These are phyloP conservation scores for Gossypium lobatum DNA, from an alignment of 441 rosid genomes.

Conservation along the genomic window DNA sequence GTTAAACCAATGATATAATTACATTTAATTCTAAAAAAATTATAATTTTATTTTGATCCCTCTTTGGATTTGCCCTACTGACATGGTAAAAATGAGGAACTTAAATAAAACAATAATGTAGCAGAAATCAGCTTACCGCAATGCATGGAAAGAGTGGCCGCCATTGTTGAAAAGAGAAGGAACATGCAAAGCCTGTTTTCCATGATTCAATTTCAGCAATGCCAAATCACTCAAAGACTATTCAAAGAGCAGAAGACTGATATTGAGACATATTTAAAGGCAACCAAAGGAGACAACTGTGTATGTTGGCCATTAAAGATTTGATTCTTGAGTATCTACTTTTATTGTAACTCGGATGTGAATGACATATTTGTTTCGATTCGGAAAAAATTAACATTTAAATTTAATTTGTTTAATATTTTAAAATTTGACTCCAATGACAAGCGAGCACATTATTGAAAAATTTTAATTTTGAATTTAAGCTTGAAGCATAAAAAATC, in stretches of 20 bases:
- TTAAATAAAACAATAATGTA: not conserved
- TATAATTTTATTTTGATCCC: no score
- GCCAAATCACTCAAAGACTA: not conserved
- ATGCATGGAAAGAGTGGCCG: constrained; percentile 30
- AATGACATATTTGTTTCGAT: not conserved
- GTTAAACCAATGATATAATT: no score
- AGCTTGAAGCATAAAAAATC: no score
- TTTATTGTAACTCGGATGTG: constrained; percentile 16
- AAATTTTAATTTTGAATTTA: no score
- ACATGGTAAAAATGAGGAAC: not conserved
- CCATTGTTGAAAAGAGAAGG: constrained; percentile 34
- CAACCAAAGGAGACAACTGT: not conserved
- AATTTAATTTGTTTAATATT: no score
- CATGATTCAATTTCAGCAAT: constrained; percentile 20
- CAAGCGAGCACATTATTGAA: no score
- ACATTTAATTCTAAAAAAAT: no score
- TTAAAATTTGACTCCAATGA: no score
- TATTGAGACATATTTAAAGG: not conserved
- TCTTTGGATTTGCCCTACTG: not conserved
- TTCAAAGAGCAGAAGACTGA: not conserved
- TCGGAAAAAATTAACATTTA: no score
- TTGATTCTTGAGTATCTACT: constrained; percentile 38
- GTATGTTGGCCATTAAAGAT: constrained; percentile 31
- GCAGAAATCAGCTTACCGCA: constrained; percentile 39
- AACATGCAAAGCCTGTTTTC: constrained; percentile 25